Evolutionary conservation across 345 rosid species (phyloP).

Genomic region (Camelina laxa): DNA sequence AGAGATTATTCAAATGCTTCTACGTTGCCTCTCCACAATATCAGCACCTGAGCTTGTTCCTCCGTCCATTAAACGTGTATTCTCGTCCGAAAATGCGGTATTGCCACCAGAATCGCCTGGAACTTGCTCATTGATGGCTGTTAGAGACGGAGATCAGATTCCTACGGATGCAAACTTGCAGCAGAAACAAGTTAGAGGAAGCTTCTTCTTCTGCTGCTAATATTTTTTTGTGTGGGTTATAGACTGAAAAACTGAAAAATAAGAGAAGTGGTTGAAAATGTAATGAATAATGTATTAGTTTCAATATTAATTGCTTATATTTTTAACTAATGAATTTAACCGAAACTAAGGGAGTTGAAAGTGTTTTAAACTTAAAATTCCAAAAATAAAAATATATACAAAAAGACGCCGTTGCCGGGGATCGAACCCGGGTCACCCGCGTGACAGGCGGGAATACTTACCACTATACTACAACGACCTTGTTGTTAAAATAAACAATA

Average conservation of each 20-base stretch:
- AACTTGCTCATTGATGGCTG: conserved; percentile 77
- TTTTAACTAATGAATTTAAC: too few relatives aligned
- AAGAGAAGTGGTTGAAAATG: conserved; percentile 3
- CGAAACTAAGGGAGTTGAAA: not conserved
- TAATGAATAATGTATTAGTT: not conserved
- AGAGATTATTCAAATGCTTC: conserved; percentile 80
- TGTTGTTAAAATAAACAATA: not conserved
- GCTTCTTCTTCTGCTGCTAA: conserved; percentile 72
- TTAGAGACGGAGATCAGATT: conserved; percentile 52
- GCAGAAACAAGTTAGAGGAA: conserved; percentile 55
- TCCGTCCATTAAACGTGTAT: conserved; percentile 54
- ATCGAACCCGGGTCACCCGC: conserved; percentile 94
- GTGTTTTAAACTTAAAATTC: not conserved
- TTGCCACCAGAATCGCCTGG: conserved; percentile 92
- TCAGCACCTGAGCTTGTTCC: conserved; percentile 60
- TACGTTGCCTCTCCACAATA: conserved; percentile 62
- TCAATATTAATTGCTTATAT: not conserved
- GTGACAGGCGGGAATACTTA: conserved; percentile 29
- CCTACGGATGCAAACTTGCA: conserved; percentile 17
- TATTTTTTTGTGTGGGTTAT: conserved; percentile 4
- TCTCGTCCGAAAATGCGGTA: conserved; percentile 57
- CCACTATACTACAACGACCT: conserved; percentile 11
- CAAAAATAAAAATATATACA: not conserved
- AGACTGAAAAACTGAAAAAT: conserved; percentile 4
- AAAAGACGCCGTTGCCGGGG: conserved; percentile 84